Evolutionary conservation across 2,329 filamentous ascomycete genomes (phyloP).

Genomic region (Venturia effusa): DNA sequence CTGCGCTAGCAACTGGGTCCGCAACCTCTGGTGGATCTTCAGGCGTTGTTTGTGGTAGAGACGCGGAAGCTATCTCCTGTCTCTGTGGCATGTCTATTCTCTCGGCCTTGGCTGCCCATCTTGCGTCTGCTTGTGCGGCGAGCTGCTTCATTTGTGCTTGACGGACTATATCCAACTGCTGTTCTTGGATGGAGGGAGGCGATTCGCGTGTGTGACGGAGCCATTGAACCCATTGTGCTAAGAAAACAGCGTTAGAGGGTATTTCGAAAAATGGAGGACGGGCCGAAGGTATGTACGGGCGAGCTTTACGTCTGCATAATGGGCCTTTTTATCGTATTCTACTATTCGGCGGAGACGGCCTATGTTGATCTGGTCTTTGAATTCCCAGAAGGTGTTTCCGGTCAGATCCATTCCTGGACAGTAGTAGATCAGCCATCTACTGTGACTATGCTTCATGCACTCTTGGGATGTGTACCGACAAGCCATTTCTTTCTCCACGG

Average conservation of each 20-base stretch:
- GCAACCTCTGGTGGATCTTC: conserved; percentile 1
- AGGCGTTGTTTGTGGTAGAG: neutral
- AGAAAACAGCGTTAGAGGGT: neutral
- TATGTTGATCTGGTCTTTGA: conserved; percentile 46
- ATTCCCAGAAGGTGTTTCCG: conserved; percentile 59
- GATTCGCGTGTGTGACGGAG: conserved; percentile 49
- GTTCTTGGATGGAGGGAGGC: conserved; percentile 47
- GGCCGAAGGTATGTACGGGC: conserved; percentile 33
- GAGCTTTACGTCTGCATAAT: conserved; percentile 50
- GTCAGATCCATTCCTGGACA: conserved; percentile 46
- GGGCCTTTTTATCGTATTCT: conserved; percentile 40
- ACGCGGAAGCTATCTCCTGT: neutral
- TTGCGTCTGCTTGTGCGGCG: conserved; percentile 47
- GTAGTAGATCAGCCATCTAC: no score
- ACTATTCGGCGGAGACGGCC: conserved; percentile 48
- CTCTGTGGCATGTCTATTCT: conserved; percentile 36
- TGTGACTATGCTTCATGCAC: conserved; percentile 14
- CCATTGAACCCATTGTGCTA: conserved; percentile 60
- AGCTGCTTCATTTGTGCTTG: conserved; percentile 49
- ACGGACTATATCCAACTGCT: conserved; percentile 44
- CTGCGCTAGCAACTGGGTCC: neutral
- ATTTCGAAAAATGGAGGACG: neutral
- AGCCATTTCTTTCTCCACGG: conserved; percentile 53
- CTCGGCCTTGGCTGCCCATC: conserved; percentile 50
- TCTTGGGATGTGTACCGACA: conserved; percentile 31